These are phyloP conservation scores for Sclerotinia nivalis DNA, from an alignment of 2,329 filamentous ascomycete genomes.

Conservation along the genomic window DNA sequence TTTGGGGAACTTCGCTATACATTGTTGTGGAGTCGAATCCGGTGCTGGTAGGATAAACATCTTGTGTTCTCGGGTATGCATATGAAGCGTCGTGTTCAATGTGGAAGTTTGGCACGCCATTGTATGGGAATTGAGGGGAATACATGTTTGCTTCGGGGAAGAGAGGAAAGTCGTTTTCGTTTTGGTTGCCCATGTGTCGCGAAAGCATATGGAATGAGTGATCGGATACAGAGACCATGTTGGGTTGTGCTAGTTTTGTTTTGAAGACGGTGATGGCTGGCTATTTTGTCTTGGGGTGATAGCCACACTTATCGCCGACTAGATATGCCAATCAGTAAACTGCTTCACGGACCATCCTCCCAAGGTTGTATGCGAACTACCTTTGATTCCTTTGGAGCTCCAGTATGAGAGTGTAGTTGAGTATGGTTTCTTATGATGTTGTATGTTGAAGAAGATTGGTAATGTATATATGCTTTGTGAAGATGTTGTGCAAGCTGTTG, in stretches of 20 bases:
- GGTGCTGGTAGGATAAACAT: constrained; percentile 45
- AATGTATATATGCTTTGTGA: constrained; percentile 3
- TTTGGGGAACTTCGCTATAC: constrained; percentile 46
- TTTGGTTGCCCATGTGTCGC: constrained; percentile 54
- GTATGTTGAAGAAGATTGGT: not conserved
- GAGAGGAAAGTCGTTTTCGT: constrained; percentile 45
- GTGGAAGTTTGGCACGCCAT: constrained; percentile 48
- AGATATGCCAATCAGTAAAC: constrained; percentile 26
- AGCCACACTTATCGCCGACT: constrained; percentile 36
- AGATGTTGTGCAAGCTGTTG: constrained; percentile 1
- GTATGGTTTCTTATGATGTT: constrained; percentile 17
- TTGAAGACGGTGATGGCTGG: constrained; percentile 48
- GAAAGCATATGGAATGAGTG: constrained; percentile 83
- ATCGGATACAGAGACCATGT: constrained; percentile 74
- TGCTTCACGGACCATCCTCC: constrained; percentile 10
- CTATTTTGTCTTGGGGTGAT: constrained; percentile 29
- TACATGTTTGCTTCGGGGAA: constrained; percentile 51
- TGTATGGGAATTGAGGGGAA: constrained; percentile 50
- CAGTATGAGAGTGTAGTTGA: constrained; percentile 24
- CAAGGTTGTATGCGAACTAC: constrained; percentile 25
- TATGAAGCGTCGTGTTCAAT: constrained; percentile 46
- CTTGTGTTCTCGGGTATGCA: constrained; percentile 36
- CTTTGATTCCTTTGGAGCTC: constrained; percentile 27
- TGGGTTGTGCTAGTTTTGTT: constrained; percentile 58
- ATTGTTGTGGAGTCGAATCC: constrained; percentile 49